phyloP scores from a whole-genome alignment of 306 rosid species.

The Hippophae gyantsensis region DNA sequence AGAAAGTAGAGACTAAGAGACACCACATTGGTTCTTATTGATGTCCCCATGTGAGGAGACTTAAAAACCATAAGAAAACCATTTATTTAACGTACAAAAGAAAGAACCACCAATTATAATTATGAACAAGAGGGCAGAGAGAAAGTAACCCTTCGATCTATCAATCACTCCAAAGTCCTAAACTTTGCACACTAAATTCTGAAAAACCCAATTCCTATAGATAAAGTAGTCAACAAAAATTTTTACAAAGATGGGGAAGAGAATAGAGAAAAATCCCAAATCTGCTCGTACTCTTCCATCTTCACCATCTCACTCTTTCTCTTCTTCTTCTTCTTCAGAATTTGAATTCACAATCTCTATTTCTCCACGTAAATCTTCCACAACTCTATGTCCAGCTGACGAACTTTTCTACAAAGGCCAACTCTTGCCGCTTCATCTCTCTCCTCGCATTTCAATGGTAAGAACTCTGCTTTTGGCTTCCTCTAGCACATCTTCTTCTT shows the following conservation, averaged over 20 bases:
- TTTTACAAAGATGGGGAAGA: conserved; percentile 30
- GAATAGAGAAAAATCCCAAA: conserved; percentile 15
- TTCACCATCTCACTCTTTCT: conserved; percentile 62
- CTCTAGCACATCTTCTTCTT: conserved; percentile 41
- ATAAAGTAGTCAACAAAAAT: conserved; percentile 19
- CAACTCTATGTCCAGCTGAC: conserved; percentile 72
- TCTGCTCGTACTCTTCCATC: conserved; percentile 58
- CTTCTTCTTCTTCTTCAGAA: conserved; percentile 75
- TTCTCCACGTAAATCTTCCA: conserved; percentile 63
- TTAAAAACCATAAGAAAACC: too few relatives aligned
- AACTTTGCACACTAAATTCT: neutral
- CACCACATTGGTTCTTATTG: too few relatives aligned
- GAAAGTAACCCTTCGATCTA: neutral
- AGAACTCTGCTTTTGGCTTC: conserved; percentile 53
- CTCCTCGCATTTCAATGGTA: conserved; percentile 72
- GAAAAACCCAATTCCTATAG: neutral
- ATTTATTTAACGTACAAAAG: too few relatives aligned
- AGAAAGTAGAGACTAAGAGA: too few relatives aligned
- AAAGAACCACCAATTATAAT: too few relatives aligned
- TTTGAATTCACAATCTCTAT: conserved; percentile 80
- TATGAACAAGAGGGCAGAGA: too few relatives aligned
- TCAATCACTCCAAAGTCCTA: neutral
- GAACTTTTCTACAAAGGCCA: conserved; percentile 93
- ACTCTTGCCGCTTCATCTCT: conserved; percentile 72
- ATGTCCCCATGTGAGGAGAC: too few relatives aligned